phyloP scores from a whole-genome alignment of 768 basidiomycete species.

The Dictyophora rubrovolvata region DNA sequence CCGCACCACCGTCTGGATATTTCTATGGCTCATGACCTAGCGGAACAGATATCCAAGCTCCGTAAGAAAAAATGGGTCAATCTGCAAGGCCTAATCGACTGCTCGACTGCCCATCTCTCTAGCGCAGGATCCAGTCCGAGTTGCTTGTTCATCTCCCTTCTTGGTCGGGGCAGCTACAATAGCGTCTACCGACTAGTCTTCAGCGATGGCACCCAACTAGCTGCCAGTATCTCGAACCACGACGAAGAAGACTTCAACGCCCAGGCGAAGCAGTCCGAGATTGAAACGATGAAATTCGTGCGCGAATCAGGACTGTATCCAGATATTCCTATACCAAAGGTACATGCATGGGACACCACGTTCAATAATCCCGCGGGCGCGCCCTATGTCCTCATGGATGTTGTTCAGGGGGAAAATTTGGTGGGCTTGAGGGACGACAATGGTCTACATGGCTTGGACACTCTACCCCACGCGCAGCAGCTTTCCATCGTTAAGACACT shows the following conservation, averaged over 20 bases:
- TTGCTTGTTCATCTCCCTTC: conserved; percentile 4
- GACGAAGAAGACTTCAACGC: conserved; percentile 7
- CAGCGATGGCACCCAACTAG: background rate
- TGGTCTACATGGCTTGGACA: conserved; percentile 6
- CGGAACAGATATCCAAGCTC: conserved; percentile 2
- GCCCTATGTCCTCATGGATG: conserved; percentile 9
- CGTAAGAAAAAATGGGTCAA: conserved; percentile 8
- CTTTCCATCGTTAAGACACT: conserved; percentile 5
- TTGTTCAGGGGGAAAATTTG: conserved; percentile 1
- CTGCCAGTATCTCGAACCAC: conserved; percentile 5
- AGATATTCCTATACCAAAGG: conserved; percentile 3
- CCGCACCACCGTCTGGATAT: background rate
- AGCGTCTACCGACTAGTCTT: conserved; percentile 6
- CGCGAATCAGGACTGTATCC: conserved; percentile 7
- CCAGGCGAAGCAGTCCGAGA: conserved; percentile 4
- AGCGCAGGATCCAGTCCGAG: background rate
- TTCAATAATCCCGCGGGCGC: conserved; percentile 6
- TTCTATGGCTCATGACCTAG: background rate
- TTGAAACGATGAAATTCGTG: conserved; percentile 4
- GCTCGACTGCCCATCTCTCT: background rate
- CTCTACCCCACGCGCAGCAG: background rate
- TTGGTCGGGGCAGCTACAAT: conserved; percentile 5
- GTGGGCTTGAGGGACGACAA: background rate
- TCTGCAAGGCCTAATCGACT: conserved; percentile 1
- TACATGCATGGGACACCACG: conserved; percentile 7